Percentiles rank a stretch among this genome's conserved stretches.
Conservation (phyloP, 2,329 filamentous ascomycete genomes). For the Aspergillus nomiae region DNA sequence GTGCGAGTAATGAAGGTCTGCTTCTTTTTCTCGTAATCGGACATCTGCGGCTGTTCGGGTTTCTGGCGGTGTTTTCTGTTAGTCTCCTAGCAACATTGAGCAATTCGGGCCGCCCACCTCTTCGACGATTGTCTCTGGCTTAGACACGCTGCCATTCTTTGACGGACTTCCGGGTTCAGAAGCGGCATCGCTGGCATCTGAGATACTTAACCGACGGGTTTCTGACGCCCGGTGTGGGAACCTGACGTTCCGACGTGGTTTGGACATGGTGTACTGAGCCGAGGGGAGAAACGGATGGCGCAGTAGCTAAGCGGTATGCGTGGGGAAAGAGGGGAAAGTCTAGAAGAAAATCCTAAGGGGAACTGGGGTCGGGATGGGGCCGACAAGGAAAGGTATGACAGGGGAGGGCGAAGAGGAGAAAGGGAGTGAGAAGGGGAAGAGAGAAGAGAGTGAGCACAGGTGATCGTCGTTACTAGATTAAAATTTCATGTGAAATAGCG, state of each 20-base stretch:
- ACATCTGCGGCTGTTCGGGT: constrained; percentile 45
- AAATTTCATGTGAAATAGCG: constrained; percentile 37
- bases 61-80: constrained; percentile 27
- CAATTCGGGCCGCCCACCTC: constrained; percentile 28
- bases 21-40: constrained; percentile 98
- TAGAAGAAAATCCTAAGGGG: constrained; percentile 5
- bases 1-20: constrained; percentile 95
- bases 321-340: constrained; percentile 22
- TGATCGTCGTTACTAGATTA: constrained; percentile 23
- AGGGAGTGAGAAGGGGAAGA: constrained; percentile 8
- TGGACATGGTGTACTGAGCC: constrained; percentile 47
- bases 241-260: constrained; percentile 61
- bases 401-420: constrained; percentile 11
- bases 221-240: constrained; percentile 55
- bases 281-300: constrained; percentile 19
- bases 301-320: constrained; percentile 19
- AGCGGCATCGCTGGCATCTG: constrained; percentile 55
- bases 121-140: constrained; percentile 37
- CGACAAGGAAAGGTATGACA: constrained; percentile 11
- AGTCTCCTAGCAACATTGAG: constrained; percentile 1
- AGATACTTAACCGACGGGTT: constrained; percentile 56
- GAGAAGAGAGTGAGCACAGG: constrained; percentile 11
- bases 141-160: constrained; percentile 42
- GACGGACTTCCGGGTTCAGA: constrained; percentile 55
- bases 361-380: constrained; percentile 13